Evolutionary conservation across 108 stramenopile species (phyloP).

Genomic region (Pseudonitzschia pungens): DNA sequence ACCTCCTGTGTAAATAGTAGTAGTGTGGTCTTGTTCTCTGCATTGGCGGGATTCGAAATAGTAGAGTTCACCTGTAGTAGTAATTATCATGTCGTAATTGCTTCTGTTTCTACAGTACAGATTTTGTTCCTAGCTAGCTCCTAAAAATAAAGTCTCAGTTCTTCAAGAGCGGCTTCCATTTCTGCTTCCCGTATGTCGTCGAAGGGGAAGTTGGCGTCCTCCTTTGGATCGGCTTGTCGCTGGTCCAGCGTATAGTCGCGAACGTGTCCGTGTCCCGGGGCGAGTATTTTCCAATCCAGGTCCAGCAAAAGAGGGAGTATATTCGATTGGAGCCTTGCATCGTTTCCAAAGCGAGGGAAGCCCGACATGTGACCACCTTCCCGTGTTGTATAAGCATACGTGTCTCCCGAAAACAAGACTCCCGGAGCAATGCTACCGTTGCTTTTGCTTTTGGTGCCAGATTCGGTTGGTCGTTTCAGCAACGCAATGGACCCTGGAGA

Average conservation of each 20-base stretch:
- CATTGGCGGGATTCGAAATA: no score
- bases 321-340: conserved; percentile 39
- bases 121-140: no score
- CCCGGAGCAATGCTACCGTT: conserved; percentile 7
- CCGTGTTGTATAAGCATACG: conserved; percentile 55
- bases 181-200: not conserved
- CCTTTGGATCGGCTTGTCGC: not conserved
- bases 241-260: conserved; percentile 38
- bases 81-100: no score
- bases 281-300: conserved; percentile 49
- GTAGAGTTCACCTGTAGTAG: no score
- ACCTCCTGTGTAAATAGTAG: no score
- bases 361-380: conserved; percentile 57
- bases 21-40: no score
- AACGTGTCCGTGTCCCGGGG: conserved; percentile 73
- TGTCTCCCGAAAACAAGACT: conserved; percentile 70
- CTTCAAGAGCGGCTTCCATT: conserved; percentile 1
- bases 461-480: conserved; percentile 32
- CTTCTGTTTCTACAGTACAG: no score
- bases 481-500: conserved; percentile 66
- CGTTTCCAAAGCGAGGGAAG: conserved; percentile 64
- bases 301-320: conserved; percentile 31
- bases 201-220: no score
- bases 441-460: not conserved
- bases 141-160: not conserved